phyloP scores from a whole-genome alignment of 495 filamentous ascomycete genomes.

The Penicillium alfredii region DNA sequence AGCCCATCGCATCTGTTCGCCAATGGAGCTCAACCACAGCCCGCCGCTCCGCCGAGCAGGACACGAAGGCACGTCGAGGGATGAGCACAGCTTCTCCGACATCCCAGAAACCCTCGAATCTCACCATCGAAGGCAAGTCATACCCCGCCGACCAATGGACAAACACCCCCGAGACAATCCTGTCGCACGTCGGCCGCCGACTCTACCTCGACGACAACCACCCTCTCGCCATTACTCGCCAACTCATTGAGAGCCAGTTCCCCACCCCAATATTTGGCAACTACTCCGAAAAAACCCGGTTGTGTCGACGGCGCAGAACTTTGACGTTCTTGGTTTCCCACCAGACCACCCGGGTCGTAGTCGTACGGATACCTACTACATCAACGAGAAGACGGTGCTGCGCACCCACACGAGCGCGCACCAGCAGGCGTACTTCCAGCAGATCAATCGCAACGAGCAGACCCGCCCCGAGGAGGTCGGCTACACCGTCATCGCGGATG shows the following conservation, averaged over 20 bases:
- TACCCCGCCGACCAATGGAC: slow-evolving; percentile 77
- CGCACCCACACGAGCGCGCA: slow-evolving; percentile 93
- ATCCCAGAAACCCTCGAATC: slow-evolving; percentile 12
- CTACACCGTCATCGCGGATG: slow-evolving; percentile 89
- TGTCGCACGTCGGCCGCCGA: slow-evolving; percentile 62
- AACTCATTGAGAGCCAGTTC: slow-evolving; percentile 88
- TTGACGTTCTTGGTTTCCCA: slow-evolving; percentile 89
- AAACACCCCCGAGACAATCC: slow-evolving; percentile 72
- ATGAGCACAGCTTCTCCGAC: slow-evolving; percentile 8
- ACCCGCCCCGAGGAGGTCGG: slow-evolving; percentile 61
- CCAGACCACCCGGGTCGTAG: slow-evolving; percentile 82
- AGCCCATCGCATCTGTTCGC: slow-evolving; percentile 16
- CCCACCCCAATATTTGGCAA: slow-evolving; percentile 62
- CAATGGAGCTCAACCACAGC: slow-evolving; percentile 34
- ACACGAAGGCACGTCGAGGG: slow-evolving; percentile 4
- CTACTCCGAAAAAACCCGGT: slow-evolving; percentile 77
- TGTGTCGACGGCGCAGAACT: slow-evolving; percentile 83
- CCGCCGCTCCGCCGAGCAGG: slow-evolving; percentile 20
- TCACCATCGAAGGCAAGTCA: slow-evolving; percentile 53
- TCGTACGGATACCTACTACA: slow-evolving; percentile 90
- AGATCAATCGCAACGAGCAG: slow-evolving; percentile 36
- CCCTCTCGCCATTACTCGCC: slow-evolving; percentile 82
- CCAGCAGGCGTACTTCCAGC: slow-evolving; percentile 77
- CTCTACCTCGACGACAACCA: slow-evolving; percentile 85
- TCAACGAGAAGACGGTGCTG: slow-evolving; percentile 77